Conservation (phyloP, 805 yeast genomes). For the Candida namnaoensis region DNA sequence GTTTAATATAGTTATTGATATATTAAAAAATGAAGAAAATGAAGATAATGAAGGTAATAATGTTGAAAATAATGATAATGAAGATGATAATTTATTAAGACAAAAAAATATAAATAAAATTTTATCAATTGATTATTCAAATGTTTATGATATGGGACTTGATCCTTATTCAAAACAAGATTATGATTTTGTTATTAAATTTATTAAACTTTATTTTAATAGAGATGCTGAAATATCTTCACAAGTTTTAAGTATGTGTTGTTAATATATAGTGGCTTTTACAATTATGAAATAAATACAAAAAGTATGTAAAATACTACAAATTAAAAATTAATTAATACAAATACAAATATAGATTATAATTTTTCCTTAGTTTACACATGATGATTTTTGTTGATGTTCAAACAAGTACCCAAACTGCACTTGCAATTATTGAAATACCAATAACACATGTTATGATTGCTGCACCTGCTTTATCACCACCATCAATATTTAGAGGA, state of each 20-base stretch:
- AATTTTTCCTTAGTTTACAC: no score
- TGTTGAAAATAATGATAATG: background rate
- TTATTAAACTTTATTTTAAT: conserved; percentile 40
- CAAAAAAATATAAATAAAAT: background rate
- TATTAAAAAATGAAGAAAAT: conserved; percentile 24
- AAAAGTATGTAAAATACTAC: no score
- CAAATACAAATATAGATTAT: no score
- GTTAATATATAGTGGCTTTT: conserved; percentile 1
- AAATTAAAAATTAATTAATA: no score
- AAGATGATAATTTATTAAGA: conserved; percentile 3
- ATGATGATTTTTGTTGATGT: no score
- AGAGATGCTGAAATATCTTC: conserved; percentile 28
- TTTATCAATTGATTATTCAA: conserved; percentile 30
- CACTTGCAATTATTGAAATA: conserved; percentile 25
- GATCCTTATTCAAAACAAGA: conserved; percentile 44
- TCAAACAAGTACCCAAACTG: conserved; percentile 30
- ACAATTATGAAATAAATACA: no score
- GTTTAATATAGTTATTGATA: conserved; percentile 27
- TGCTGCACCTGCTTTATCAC: conserved; percentile 60
- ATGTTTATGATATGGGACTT: conserved; percentile 47
- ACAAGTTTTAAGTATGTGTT: conserved; percentile 25
- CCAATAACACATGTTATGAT: conserved; percentile 50
- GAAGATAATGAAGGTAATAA: conserved; percentile 1
- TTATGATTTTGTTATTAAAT: conserved; percentile 30
- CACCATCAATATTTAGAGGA: conserved; percentile 28